Base-by-base conservation (phyloP, 768 basidiomycete genomes). In the Suillus americanus region DNA sequence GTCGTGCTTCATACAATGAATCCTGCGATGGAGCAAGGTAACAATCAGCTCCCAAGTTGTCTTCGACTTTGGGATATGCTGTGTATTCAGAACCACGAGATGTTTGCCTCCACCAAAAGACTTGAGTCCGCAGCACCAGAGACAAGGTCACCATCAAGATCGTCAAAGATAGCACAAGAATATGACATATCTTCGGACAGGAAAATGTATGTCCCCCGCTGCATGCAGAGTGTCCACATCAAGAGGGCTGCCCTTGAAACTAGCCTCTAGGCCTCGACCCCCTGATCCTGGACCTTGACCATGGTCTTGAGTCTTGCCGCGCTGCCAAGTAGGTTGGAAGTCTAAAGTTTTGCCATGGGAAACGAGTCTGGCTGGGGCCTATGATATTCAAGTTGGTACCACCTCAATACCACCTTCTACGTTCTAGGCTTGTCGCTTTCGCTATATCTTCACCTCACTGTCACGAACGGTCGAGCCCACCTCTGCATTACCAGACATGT, bases 371-470 rank as follows among this genome's bases (percentile, higher is more conserved):
- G n/a, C n/a, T n/a, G n/a, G n/a, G n/a, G n/a, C n/a, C n/a, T n/a
- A n/a, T n/a, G n/a, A n/a, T n/a, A n/a, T n/a, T n/a, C n/a, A n/a
- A n/a, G n/a, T n/a, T n/a, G n/a, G n/a, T n/a, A n/a, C n/a, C n/a
- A n/a, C n/a, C n/a, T n/a, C n/a, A n/a, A n/a, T n/a, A n/a, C 97
- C 45, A 96, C 97, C 33, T 99, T 99, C 78, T 97, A 99, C 75
- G 97, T 99, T 67, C 95, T 98, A 68, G 97, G 97, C n/a, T 89
- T 99, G 67, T 96, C 97, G 0, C 87, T 99, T 25, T 94, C 94
- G 1, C 86, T 97, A 33, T 83, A 89, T 69, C 85, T 98, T 69
- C 89, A 86, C 20, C 83, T 99, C 71, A 83, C 83, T 54, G 89
- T 95, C 70, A 81, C 56, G 5, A 71, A 83, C 18, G 70, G 72